Base-by-base conservation (phyloP, 176 grass and related monocot species). In the Raddia guianensis region DNA sequence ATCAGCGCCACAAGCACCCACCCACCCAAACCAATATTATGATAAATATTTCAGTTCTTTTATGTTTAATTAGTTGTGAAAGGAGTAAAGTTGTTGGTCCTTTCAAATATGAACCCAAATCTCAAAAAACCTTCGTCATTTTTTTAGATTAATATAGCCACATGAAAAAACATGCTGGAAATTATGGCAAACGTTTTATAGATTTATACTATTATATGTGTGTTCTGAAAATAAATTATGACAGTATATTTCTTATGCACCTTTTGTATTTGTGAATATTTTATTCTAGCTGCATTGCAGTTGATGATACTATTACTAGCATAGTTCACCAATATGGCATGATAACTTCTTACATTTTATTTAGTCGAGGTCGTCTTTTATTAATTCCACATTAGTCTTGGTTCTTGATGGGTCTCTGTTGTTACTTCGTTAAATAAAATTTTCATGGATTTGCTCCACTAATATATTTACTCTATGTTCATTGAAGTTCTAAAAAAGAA, bases 401-500 rank as follows among this genome's bases (percentile, higher is more conserved):
- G 14, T 63, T 85, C 43, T 56, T 79, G 13, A 72, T 3, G 8
- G 53, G 11, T 53, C 5, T n/a, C 11, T 55, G 7, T 40, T 63
- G 7, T 46, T 73, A 6, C 11, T 66, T 72, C 56, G 21, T 40
- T 66, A 14, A 32, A 4, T 46, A 59, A 20, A 65, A 74, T 18
- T 63, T 2, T 2, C 58, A 15, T 84, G 12, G 0, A 57, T 84
- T 74, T 71, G 21, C 13, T 68, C 20, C 50, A 32, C 57, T 76
- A 14, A 89, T 70, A 80, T 63, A 50, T 80, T 89, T 65, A 57
- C 32, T 56, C 21, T 76, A 6, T 73, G 61, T 67, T 78, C 9
- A 53, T 58, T 85, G 6, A 70, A 94, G 89, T 94, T 72, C 72
- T 94, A 35, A 94, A 94, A 73, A 89, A 79, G 83, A 89, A 94